These are phyloP conservation scores for Calonectria leucothoes DNA, from an alignment of 2,329 filamentous ascomycete genomes.

Conservation along the genomic window DNA sequence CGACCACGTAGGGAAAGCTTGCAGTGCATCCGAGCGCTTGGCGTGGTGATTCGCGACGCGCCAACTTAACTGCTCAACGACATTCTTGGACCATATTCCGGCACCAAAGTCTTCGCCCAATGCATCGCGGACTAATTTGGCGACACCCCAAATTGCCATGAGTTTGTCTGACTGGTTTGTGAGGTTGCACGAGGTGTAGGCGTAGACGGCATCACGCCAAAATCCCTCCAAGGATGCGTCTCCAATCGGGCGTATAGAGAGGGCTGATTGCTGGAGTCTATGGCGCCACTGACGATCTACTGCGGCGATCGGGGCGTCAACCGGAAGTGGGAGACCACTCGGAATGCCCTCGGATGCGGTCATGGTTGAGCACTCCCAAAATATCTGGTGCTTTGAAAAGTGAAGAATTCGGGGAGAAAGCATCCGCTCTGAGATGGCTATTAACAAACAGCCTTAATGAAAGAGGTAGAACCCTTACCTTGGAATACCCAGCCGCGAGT, in stretches of 20 bases:
- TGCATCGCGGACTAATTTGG: not conserved
- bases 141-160: not conserved
- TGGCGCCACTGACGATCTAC: not conserved
- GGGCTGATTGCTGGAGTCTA: not conserved
- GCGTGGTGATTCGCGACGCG: not conserved
- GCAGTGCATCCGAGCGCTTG: not conserved
- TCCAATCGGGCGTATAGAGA: not conserved
- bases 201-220: not conserved
- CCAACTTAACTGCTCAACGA: not conserved
- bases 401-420: not conserved
- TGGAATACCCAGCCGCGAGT: conserved; percentile 5
- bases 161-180: not conserved
- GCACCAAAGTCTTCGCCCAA: not conserved
- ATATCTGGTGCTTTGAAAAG: not conserved
- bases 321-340: not conserved
- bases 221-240: not conserved
- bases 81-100: not conserved
- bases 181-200: not conserved
- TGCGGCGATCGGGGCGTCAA: not conserved
- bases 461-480: not conserved
- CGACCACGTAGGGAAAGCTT: not conserved
- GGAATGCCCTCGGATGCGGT: not conserved
- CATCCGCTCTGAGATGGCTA: not conserved
- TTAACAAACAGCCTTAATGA: not conserved
- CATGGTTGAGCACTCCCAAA: conserved; percentile 6